Percentiles rank a stretch among this genome's conserved stretches.
Evolutionary conservation across 768 basidiomycete genomes (phyloP).

Genomic region (Xerocomus brunneocitrinus): DNA sequence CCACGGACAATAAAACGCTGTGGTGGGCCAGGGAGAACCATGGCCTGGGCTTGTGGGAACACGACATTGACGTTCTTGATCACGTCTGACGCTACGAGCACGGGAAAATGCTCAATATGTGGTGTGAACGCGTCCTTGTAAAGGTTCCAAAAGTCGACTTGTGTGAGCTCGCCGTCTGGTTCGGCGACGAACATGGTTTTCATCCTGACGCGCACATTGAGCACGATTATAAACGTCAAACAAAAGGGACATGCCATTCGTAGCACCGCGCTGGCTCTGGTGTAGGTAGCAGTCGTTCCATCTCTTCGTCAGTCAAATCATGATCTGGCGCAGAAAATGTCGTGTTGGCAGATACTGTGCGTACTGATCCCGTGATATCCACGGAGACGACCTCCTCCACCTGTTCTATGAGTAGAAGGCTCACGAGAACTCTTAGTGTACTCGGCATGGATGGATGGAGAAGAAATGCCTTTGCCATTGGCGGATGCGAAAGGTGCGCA

Average conservation of each 20-base stretch:
- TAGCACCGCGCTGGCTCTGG: constrained; percentile 77
- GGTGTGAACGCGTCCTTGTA: constrained; percentile 82
- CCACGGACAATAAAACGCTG: constrained; percentile 87
- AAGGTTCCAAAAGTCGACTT: constrained; percentile 93
- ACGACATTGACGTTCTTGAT: constrained; percentile 89
- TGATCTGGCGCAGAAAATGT: constrained; percentile 49
- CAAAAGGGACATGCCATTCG: constrained; percentile 56
- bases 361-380: constrained; percentile 56
- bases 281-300: constrained; percentile 51
- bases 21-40: constrained; percentile 70
- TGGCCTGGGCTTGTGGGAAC: constrained; percentile 82
- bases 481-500: constrained; percentile 65
- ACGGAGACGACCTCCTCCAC: constrained; percentile 60
- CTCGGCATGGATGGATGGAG: constrained; percentile 66
- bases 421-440: constrained; percentile 63
- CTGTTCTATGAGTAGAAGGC: constrained; percentile 66
- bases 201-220: constrained; percentile 63
- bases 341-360: constrained; percentile 53
- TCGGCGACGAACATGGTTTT: constrained; percentile 77
- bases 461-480: constrained; percentile 75
- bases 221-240: not conserved
- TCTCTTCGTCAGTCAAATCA: constrained; percentile 67
- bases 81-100: constrained; percentile 85
- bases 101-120: constrained; percentile 48
- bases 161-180: constrained; percentile 77